A percentile compares a stretch with the other conserved stretches of the same genome.
Evolutionary conservation across 2,329 filamentous ascomycete species (phyloP).

Genomic region (Aspergillus sp.): DNA sequence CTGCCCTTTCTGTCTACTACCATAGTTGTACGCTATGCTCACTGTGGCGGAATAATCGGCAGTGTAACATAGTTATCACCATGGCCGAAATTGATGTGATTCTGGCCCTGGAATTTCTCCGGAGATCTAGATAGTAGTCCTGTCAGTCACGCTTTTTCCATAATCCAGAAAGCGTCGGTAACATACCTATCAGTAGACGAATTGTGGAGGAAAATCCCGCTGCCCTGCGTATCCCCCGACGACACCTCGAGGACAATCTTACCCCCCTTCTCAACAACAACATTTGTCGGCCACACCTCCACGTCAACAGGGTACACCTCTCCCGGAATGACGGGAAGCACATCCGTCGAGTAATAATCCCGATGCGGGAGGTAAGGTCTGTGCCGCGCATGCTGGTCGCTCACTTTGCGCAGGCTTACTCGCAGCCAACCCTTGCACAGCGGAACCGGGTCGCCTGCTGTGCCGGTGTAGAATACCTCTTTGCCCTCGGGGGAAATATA

Average conservation of each 20-base stretch:
- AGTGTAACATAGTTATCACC: constrained; percentile 50
- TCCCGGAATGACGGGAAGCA: constrained; percentile 48
- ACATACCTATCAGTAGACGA: constrained; percentile 37
- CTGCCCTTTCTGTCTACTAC: not conserved
- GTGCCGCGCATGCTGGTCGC: constrained; percentile 45
- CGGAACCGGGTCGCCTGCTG: constrained; percentile 55
- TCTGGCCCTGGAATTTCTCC: constrained; percentile 47
- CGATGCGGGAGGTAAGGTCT: constrained; percentile 49
- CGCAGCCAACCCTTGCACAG: constrained; percentile 57
- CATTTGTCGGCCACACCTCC: constrained; percentile 41
- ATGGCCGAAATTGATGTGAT: constrained; percentile 51
- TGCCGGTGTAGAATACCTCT: constrained; percentile 57
- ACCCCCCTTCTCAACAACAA: constrained; percentile 34
- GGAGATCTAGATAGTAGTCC: constrained; percentile 31
- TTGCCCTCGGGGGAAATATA: constrained; percentile 51
- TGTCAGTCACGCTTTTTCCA: not conserved
- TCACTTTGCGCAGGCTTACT: constrained; percentile 51
- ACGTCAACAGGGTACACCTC: constrained; percentile 54
- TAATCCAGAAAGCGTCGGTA: not conserved
- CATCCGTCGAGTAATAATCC: constrained; percentile 52
- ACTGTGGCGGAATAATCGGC: constrained; percentile 45
- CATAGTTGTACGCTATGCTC: not conserved
- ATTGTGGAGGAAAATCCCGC: constrained; percentile 50
- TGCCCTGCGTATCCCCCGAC: constrained; percentile 53
- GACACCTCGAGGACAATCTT: constrained; percentile 31